These are phyloP conservation scores for Penicillium sp. DNA, from an alignment of 2,329 filamentous ascomycete species.

Conservation along the genomic window DNA sequence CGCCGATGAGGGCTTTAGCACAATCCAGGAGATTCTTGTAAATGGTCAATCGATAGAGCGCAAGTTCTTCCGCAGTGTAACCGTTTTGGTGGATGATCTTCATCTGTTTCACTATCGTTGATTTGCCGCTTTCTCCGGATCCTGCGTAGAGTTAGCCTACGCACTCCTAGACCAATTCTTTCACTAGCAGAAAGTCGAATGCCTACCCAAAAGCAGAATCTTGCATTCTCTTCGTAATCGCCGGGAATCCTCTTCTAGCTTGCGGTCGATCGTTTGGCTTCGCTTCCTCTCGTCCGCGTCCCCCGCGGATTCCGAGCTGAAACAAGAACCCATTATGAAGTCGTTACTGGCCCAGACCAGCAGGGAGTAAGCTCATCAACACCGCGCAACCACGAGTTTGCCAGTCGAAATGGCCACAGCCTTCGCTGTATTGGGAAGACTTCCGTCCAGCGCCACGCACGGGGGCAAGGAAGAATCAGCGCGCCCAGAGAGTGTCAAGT, in stretches of 20 bases:
- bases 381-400: constrained; percentile 26
- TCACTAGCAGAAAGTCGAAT: background rate
- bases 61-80: constrained; percentile 89
- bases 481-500: background rate
- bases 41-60: constrained; percentile 90
- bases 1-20: constrained; percentile 84
- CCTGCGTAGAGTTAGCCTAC: constrained; percentile 52
- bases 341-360: constrained; percentile 21
- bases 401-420: constrained; percentile 25
- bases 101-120: constrained; percentile 99
- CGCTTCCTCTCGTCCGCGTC: constrained; percentile 92
- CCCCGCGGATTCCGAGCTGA: constrained; percentile 75
- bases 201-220: constrained; percentile 80
- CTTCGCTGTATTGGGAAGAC: constrained; percentile 15
- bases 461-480: constrained; percentile 3
- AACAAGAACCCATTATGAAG: constrained; percentile 77
- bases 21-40: constrained; percentile 99
- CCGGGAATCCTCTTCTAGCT: constrained; percentile 89
- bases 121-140: constrained; percentile 97
- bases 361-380: constrained; percentile 23
- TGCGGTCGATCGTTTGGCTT: constrained; percentile 92
- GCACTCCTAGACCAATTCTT: constrained; percentile 4
- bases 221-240: constrained; percentile 96
- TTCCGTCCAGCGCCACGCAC: constrained; percentile 17
- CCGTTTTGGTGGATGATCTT: constrained; percentile 99